Evolutionary conservation across 805 yeast species (phyloP), one percentile per base, ranked within the genome.

Genomic region (Metschnikowia colocasiae): DNA sequence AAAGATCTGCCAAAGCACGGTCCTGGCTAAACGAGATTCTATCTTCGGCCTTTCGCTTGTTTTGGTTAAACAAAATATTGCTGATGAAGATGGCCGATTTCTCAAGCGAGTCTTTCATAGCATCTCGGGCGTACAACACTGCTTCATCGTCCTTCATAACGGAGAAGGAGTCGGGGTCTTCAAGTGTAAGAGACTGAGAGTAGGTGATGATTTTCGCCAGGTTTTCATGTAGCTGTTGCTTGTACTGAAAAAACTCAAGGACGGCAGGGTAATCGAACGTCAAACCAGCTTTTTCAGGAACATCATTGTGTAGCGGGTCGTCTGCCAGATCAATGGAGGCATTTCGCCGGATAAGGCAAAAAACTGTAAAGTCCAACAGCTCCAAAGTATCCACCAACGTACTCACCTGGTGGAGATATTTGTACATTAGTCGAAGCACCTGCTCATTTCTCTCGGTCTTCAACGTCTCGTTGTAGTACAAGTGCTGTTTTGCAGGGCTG

Each of bases 151-250:
- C 82, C 48, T 74, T 75, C 66, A 85, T 71, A 0, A 85, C 79
- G 43, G 74, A 73, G 63, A 87, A 87, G 1, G 82, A 83, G 49
- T 85, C 89, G 0, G 94, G 89, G 59, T 87, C 95, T 25, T 76
- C 79, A 9, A 86, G 64, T 0, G 94, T 84, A 9, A 87, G 65
- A 10, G 81, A 72, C 59, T 87, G 95, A 0, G 86, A 75, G 40
- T 82, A 80, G 75, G 87, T 76, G 9, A 87, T 71, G 5, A 85
- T 71, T 25, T 75, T 75, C 3, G 81, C 69, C 27, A 83, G 69
- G 3, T 75, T 60, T 53, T 84, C 80, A 61, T 88, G 91, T 22
- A 87, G 61, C 7, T 77, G 74, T 60, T 89, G 96, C 57, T 89
- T 90, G 40, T 78, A 68, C 51, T 83, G 85, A 58, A 83, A 79